Conservation (phyloP, 2,329 filamentous ascomycete species). For the Paraphoma sp. region DNA sequence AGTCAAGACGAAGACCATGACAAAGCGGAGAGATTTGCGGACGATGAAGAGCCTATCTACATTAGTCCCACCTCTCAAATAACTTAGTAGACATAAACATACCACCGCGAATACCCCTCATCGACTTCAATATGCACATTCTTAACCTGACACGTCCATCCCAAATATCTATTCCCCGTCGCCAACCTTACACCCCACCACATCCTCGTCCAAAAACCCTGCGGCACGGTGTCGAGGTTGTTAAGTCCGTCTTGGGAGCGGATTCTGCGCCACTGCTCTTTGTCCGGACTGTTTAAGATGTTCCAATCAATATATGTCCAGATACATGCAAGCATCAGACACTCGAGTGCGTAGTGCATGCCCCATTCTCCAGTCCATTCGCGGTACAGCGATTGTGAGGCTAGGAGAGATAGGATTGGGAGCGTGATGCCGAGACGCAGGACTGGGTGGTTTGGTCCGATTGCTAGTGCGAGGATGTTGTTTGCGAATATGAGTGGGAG, state of each 20-base stretch:
- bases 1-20: conserved; percentile 17
- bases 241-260: conserved; percentile 5
- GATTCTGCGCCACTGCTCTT: conserved; percentile 32
- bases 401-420: conserved; percentile 20
- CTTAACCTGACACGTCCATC: conserved; percentile 38
- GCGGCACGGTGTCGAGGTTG: conserved; percentile 1
- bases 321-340: conserved; percentile 3
- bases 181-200: conserved; percentile 31
- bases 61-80: neutral
- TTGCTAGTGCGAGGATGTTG: conserved; percentile 22
- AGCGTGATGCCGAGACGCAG: conserved; percentile 16
- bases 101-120: conserved; percentile 28
- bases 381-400: conserved; percentile 22
- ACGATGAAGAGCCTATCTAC: conserved; percentile 24
- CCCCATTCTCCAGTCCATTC: conserved; percentile 19
- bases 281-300: conserved; percentile 27
- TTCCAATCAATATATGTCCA: conserved; percentile 30
- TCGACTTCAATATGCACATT: conserved; percentile 28
- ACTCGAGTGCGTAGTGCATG: conserved; percentile 19
- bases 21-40: conserved; percentile 19
- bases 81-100: neutral
- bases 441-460: conserved; percentile 11
- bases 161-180: conserved; percentile 24
- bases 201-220: conserved; percentile 13
- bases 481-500: conserved; percentile 18